These are phyloP conservation scores for Arabis hirsuta DNA, from an alignment of 345 rosid genomes.

Conservation along the genomic window DNA sequence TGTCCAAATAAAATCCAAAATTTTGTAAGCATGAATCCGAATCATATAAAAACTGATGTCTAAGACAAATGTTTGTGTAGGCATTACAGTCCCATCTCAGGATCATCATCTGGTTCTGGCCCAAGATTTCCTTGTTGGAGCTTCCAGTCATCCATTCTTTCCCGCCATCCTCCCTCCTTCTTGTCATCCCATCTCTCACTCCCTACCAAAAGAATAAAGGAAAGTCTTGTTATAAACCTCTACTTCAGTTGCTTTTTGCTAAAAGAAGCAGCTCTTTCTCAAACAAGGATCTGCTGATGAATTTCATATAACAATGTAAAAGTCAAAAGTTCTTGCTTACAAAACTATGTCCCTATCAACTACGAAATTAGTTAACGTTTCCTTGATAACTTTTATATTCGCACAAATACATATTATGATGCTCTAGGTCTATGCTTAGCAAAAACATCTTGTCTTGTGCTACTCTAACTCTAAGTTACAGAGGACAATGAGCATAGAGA, in stretches of 20 bases:
- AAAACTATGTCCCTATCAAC: slow-evolving; percentile 20
- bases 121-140: slow-evolving; percentile 84
- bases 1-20: slow-evolving; percentile 21
- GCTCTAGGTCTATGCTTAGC: background rate
- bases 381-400: background rate
- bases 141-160: slow-evolving; percentile 94
- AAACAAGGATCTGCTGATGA: slow-evolving; percentile 3
- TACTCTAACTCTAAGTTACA: slow-evolving; percentile 16
- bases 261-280: background rate
- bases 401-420: background rate
- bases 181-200: slow-evolving; percentile 84
- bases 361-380: background rate
- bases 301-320: background rate
- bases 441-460: background rate
- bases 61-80: background rate
- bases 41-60: background rate
- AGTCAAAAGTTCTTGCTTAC: background rate
- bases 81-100: slow-evolving; percentile 73
- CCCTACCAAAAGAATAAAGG: slow-evolving; percentile 46
- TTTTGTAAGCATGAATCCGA: slow-evolving; percentile 14
- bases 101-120: slow-evolving; percentile 77
- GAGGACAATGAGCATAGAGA: slow-evolving; percentile 7
- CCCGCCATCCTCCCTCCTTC: slow-evolving; percentile 91
- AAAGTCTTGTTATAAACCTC: slow-evolving; percentile 7
- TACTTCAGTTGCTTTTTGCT: background rate